These are phyloP conservation scores for Pyricularia sp. DNA, from an alignment of 2,329 filamentous ascomycete species.

Conservation along the genomic window DNA sequence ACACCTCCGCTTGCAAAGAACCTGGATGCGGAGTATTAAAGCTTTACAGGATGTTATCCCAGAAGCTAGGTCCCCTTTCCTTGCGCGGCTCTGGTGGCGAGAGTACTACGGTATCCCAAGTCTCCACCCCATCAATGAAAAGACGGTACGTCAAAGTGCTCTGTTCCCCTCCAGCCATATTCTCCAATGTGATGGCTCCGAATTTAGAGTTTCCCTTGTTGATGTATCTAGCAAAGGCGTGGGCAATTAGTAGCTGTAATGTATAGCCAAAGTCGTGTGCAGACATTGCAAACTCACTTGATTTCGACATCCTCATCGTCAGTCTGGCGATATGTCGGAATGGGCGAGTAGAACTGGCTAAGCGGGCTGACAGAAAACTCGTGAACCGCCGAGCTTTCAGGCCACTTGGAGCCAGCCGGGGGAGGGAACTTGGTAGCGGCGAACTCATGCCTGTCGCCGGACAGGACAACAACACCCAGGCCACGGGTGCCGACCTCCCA, in stretches of 20 bases:
- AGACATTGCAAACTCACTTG: slow-evolving; percentile 49
- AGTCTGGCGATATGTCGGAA: slow-evolving; percentile 72
- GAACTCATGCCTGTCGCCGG: slow-evolving; percentile 94
- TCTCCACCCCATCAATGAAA: slow-evolving; percentile 71
- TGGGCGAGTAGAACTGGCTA: slow-evolving; percentile 86
- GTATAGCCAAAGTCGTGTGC: not conserved
- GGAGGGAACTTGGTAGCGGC: slow-evolving; percentile 73
- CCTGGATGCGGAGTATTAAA: not conserved
- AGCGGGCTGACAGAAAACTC: slow-evolving; percentile 90
- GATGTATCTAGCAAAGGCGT: slow-evolving; percentile 48
- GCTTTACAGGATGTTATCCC: slow-evolving; percentile 22
- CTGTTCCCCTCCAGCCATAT: slow-evolving; percentile 51
- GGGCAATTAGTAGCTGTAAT: not conserved
- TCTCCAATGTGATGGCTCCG: slow-evolving; percentile 70
- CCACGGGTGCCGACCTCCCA: slow-evolving; percentile 71
- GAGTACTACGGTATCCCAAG: slow-evolving; percentile 57
- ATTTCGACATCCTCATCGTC: slow-evolving; percentile 77
- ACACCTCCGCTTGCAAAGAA: not conserved
- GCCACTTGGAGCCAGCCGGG: slow-evolving; percentile 50
- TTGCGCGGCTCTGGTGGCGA: slow-evolving; percentile 30
- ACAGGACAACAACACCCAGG: slow-evolving; percentile 72
- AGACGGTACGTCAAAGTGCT: slow-evolving; percentile 72
- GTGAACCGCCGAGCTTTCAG: slow-evolving; percentile 58
- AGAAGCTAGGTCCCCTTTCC: slow-evolving; percentile 31
- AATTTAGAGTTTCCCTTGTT: slow-evolving; percentile 86